A percentile compares a stretch with the other conserved stretches of the same genome.
Conservation (phyloP, 495 filamentous ascomycete species). For the Annulohypoxylon bovei region DNA sequence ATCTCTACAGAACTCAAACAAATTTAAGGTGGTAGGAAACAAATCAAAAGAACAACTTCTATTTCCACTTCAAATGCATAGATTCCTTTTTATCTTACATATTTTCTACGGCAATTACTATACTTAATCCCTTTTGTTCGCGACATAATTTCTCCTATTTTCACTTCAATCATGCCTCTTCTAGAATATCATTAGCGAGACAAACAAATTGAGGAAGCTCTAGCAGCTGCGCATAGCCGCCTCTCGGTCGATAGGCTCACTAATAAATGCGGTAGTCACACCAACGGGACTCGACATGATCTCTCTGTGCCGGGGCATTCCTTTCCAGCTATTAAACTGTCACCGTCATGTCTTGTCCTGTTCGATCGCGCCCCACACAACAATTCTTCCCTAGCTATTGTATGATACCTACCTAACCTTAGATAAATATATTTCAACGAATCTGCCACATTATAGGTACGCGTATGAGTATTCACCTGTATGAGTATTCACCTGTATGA, state of each 20-base stretch:
- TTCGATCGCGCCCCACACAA: background rate
- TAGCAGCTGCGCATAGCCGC: background rate
- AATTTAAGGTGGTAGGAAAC: too few species aligned
- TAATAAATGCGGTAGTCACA: conserved; percentile 3
- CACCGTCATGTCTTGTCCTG: background rate
- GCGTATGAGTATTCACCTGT: background rate
- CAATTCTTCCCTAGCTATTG: background rate
- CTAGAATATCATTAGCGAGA: background rate
- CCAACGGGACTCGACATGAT: conserved; percentile 30
- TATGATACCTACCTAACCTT: background rate
- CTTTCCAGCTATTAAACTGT: background rate
- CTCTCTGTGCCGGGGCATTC: conserved; percentile 4
- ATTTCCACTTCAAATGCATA: too few species aligned
- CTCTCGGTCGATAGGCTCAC: background rate
- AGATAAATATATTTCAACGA: background rate
- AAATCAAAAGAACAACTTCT: too few species aligned
- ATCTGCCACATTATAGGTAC: background rate
- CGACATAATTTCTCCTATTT: background rate
- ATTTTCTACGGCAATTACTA: too few species aligned
- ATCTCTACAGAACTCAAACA: too few species aligned
- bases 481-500: background rate
- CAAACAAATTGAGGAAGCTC: background rate
- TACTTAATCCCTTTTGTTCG: background rate
- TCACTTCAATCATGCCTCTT: background rate
- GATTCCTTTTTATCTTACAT: too few species aligned